Base-by-base conservation (phyloP, 352 stramenopile genomes). In the Phytopythium helicoides region DNA sequence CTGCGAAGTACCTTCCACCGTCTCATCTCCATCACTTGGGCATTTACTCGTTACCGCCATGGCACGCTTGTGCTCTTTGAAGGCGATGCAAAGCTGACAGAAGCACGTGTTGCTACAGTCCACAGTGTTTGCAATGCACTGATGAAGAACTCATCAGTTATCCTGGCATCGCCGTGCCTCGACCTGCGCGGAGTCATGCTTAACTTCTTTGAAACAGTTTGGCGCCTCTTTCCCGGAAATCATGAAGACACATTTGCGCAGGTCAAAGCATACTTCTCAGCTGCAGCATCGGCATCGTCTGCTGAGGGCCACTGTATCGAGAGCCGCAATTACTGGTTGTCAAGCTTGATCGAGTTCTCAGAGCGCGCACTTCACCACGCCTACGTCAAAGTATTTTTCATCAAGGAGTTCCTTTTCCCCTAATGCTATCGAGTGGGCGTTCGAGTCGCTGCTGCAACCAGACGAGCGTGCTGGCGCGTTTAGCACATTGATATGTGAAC, bases 1-100 rank as follows among this genome's bases (percentile, higher is more conserved):
- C 66, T n/a, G 67, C 74, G 36, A n/a, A 84, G 38, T 93, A 90
- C 40, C 58, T 92, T n/a, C 33, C 84, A 71, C 22, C 78, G 79
- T n/a, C 63, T 92, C 15, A 38, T 86, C n/a, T 61, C 64, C 38
- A 68, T 90, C 31, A 55, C 91, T 47, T 62, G 74, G 18, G 58
- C 55, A 6, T 75, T 90, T 34, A 67, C 87, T 26, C 76, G 79
- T 19, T 87, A 71, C 42, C 77, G 81, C 49, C 69, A 62, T 31
- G 83, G 74, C 28, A 74, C 68, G 33, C 48, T 93, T 22, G 47
- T 92, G 19, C 66, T 63, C 9, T 5, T 33, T 1, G 52, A 68
- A 15, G 66, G 68, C 3, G 69, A 62, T 25, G 66, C 72, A 28
- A 54, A 55, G 19, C 40, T 33, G 1, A 51, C 26, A 33, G 61